phyloP scores from a whole-genome alignment of 257 asterid species.

The Nicotiana knightiana region DNA sequence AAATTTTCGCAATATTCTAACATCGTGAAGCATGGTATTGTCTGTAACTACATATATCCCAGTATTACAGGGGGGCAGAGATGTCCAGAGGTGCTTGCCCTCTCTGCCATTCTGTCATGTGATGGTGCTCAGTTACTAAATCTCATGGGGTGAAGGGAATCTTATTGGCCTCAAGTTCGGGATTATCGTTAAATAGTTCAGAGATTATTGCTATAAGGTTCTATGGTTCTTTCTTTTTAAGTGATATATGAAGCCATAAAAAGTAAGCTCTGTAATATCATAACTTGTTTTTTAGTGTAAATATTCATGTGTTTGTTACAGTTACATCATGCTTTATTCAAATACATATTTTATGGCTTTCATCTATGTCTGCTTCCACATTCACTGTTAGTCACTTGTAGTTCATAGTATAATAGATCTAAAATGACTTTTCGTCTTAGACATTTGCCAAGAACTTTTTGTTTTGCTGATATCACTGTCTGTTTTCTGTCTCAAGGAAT shows the following conservation, averaged over 20 bases:
- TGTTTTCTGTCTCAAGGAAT: constrained; percentile 34
- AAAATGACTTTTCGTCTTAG: not conserved
- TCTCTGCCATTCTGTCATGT: not conserved
- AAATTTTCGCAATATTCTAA: not conserved
- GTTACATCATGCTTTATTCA: not conserved
- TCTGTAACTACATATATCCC: not conserved
- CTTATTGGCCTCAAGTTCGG: not conserved
- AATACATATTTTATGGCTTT: not conserved
- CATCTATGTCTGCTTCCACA: constrained; percentile 1
- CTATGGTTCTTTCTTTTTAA: not conserved
- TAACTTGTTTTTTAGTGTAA: not conserved
- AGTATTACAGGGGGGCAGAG: too few relatives aligned
- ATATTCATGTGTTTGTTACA: not conserved
- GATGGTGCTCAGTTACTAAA: not conserved
- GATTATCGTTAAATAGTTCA: not conserved
- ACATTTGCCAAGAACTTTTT: not conserved
- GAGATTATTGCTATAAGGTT: not conserved
- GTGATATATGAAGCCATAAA: not conserved
- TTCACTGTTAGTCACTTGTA: not conserved
- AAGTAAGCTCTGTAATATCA: not conserved
- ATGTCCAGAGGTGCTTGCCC: not conserved
- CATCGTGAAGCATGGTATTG: not conserved
- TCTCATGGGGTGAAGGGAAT: not conserved
- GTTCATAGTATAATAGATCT: not conserved
- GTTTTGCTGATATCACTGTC: not conserved